Evolutionary conservation across 2,329 filamentous ascomycete species (phyloP).

Genomic region (Fonsecaea erecta): DNA sequence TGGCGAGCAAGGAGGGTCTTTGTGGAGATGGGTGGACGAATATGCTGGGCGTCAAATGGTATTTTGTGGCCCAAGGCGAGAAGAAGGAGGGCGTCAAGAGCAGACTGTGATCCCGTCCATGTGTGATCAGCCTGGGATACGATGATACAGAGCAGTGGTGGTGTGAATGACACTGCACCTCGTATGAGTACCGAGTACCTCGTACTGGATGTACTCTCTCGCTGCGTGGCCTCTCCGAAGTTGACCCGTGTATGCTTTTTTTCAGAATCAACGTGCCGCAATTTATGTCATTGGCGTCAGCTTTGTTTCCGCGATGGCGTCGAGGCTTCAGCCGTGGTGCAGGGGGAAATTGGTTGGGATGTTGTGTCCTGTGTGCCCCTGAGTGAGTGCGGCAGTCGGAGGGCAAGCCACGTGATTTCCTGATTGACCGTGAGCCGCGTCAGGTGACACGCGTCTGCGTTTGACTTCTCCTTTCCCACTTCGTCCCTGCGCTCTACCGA

Average conservation of each 20-base stretch:
- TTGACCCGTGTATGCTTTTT: too few relatives aligned
- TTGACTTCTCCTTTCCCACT: not conserved
- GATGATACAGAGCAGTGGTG: not conserved
- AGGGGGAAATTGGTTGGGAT: not conserved
- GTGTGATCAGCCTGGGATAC: not conserved
- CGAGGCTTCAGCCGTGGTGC: not conserved
- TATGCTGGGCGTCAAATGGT: constrained; percentile 49
- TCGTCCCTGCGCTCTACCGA: too few relatives aligned
- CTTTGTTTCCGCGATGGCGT: not conserved
- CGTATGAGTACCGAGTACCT: too few relatives aligned
- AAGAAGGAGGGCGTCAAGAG: constrained; percentile 4
- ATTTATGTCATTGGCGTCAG: not conserved
- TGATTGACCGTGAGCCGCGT: not conserved
- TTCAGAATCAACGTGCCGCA: not conserved
- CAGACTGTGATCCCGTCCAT: constrained; percentile 19
- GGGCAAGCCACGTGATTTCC: too few relatives aligned
- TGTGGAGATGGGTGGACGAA: constrained; percentile 43
- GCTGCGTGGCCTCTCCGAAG: not conserved
- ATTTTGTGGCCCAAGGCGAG: constrained; percentile 37
- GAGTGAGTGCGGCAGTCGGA: not conserved
- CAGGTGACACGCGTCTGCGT: not conserved
- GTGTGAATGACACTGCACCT: too few relatives aligned
- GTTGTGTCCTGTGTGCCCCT: too few relatives aligned
- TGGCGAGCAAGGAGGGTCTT: constrained; percentile 41
- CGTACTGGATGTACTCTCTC: not conserved